A percentile compares a stretch with the other conserved stretches of the same genome.
These are phyloP conservation scores for Phytophthora vignae DNA, from an alignment of 352 stramenopile genomes.

Conservation along the genomic window DNA sequence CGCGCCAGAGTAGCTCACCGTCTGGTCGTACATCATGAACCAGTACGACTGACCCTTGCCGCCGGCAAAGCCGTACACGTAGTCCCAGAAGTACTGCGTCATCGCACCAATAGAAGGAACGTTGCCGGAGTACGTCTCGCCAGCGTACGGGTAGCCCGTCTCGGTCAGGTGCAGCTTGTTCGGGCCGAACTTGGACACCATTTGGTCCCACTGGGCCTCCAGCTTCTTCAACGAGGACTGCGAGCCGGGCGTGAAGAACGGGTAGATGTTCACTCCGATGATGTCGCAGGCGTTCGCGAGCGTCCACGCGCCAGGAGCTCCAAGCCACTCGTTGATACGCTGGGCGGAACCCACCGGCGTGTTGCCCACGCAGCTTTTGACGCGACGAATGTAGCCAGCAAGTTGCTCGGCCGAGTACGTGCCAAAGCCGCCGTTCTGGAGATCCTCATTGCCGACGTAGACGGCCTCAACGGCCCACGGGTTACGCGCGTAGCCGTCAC, in stretches of 20 bases:
- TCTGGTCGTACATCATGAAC: constrained; percentile 66
- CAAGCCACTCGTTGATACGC: constrained; percentile 63
- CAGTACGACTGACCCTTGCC: constrained; percentile 40
- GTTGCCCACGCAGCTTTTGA: constrained; percentile 49
- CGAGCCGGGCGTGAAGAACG: constrained; percentile 56
- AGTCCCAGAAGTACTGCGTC: constrained; percentile 49
- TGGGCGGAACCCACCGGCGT: constrained; percentile 65
- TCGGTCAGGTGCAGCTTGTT: constrained; percentile 51
- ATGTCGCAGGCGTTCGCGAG: constrained; percentile 42
- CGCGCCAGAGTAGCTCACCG: constrained; percentile 38
- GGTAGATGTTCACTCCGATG: constrained; percentile 68
- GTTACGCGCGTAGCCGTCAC: constrained; percentile 43
- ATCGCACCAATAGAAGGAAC: constrained; percentile 38
- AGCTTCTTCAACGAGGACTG: constrained; percentile 51
- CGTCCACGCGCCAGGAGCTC: constrained; percentile 29
- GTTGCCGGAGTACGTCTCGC: constrained; percentile 35
- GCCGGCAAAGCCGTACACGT: constrained; percentile 30
- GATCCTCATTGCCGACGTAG: constrained; percentile 74
- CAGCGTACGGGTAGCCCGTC: constrained; percentile 56
- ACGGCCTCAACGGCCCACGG: constrained; percentile 51
- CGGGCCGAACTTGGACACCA: constrained; percentile 39
- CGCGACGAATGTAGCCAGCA: constrained; percentile 46
- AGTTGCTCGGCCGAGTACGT: constrained; percentile 39
- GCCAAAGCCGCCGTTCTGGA: constrained; percentile 50
- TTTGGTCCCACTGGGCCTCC: constrained; percentile 46